These are phyloP conservation scores for Salicornia ramosissima DNA, from an alignment of 148 eudicot species.

Conservation along the genomic window DNA sequence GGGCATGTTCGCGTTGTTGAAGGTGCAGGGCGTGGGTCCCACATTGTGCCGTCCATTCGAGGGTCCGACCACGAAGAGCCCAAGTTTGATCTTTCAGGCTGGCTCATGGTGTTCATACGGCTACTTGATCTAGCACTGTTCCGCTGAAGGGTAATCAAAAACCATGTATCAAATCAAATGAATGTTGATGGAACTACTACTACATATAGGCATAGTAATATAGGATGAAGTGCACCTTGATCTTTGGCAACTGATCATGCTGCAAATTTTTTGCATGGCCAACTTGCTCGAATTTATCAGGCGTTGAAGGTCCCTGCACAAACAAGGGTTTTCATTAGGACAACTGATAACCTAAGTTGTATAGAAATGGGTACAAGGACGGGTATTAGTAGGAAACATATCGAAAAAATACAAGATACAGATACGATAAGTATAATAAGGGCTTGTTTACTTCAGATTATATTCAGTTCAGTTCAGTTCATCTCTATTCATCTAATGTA, in stretches of 20 bases:
- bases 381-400: too few relatives aligned
- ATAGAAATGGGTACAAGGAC: too few relatives aligned
- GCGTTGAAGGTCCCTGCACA: constrained; percentile 70
- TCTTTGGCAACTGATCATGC: constrained; percentile 36
- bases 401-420: too few relatives aligned
- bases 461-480: too few relatives aligned
- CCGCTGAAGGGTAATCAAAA: constrained; percentile 28
- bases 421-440: too few relatives aligned
- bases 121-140: constrained; percentile 43
- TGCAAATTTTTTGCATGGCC: constrained; percentile 36
- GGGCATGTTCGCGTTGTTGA: constrained; percentile 19
- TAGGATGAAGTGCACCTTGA: constrained; percentile 33
- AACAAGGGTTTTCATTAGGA: neutral
- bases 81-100: constrained; percentile 22
- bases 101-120: constrained; percentile 21
- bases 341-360: too few relatives aligned
- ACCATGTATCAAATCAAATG: neutral
- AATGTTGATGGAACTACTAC: neutral
- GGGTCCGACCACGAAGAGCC: constrained; percentile 40
- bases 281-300: constrained; percentile 67
- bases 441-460: too few relatives aligned
- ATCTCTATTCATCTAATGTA: too few relatives aligned
- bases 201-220: neutral
- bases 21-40: constrained; percentile 23
- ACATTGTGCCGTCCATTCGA: constrained; percentile 28